A percentile compares a stretch with the other conserved stretches of the same genome.
Conservation (phyloP, 179 eudicot genomes). For the Carnegiea gigantea region DNA sequence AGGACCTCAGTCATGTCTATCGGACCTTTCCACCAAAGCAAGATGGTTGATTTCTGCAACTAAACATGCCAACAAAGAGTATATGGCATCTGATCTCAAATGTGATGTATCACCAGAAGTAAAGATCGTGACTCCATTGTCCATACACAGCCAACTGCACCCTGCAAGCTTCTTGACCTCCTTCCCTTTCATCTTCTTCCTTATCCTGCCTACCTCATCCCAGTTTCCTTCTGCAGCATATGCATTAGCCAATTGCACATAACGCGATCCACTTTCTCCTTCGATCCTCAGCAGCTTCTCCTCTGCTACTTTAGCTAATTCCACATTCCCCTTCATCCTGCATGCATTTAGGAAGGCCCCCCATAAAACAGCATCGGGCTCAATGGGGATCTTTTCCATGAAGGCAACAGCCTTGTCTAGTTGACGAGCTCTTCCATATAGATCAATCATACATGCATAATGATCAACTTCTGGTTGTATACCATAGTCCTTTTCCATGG, state of each 20-base stretch:
- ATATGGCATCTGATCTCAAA: conserved; percentile 49
- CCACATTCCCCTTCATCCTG: conserved; percentile 49
- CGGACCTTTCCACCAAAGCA: conserved; percentile 15
- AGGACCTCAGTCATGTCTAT: not conserved
- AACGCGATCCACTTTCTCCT: conserved; percentile 63
- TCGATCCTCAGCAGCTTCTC: conserved; percentile 56
- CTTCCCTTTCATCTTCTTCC: conserved; percentile 81
- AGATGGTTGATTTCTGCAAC: conserved; percentile 36
- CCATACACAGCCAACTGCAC: conserved; percentile 78
- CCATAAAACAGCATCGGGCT: conserved; percentile 56
- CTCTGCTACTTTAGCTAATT: conserved; percentile 60
- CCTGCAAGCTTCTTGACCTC: conserved; percentile 76
- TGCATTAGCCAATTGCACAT: conserved; percentile 75
- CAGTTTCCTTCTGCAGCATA: conserved; percentile 79
- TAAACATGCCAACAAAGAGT: conserved; percentile 49
- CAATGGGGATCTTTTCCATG: conserved; percentile 50
- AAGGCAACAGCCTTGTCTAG: conserved; percentile 60
- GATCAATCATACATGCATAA: conserved; percentile 89
- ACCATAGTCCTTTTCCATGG: conserved; percentile 57
- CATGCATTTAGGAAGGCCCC: conserved; percentile 86
- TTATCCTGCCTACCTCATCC: conserved; percentile 81
- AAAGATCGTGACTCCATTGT: conserved; percentile 48
- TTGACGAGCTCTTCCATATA: conserved; percentile 69
- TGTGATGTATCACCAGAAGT: conserved; percentile 64
- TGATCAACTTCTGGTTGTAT: conserved; percentile 67